Evolutionary conservation across 1,284 basidiomycete species (phyloP), one percentile per base, ranked within the genome.

Genomic region (Malassezia vespertilionis): DNA sequence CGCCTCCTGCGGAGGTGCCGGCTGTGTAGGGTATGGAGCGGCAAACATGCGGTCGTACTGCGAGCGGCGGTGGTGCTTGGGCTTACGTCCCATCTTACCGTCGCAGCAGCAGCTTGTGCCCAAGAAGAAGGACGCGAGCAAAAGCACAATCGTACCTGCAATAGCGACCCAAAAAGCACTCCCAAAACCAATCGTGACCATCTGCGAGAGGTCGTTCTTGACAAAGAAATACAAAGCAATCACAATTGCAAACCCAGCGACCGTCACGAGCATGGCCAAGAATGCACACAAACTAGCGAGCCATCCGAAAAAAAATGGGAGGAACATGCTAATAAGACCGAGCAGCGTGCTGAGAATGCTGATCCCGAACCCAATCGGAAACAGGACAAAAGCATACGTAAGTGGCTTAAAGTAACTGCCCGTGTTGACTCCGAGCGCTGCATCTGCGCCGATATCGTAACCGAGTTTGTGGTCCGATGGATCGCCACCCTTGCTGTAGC

Each of bases 331-430:
- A 6, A 38, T 5, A 14, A 45, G 2, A 5, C 33, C 20, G n/a
- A 24, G 10, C 3, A 51, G 12, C 4, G 23, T 27, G n/a, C 42
- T 26, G 20, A 51, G 12, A 11, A 33, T 31, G 2, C 42, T 37
- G 11, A 51, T 27, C 5, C 37, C 48, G 34, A 51, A 51, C 39
- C 37, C 45, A 26, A 51, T 36, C 14, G 48, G 48, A 24, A 44
- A 45, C n/a, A 40, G 10, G 4, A 44, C 48, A 14, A 51, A n/a
- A n/a, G n/a, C n/a, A n/a, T n/a, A n/a, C n/a, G n/a, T n/a, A n/a
- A n/a, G n/a, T n/a, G n/a, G n/a, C n/a, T n/a, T n/a, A n/a, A n/a
- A n/a, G n/a, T n/a, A n/a, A n/a, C n/a, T n/a, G n/a, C n/a, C n/a
- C n/a, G n/a, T n/a, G n/a, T n/a, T n/a, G n/a, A n/a, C n/a, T n/a